phyloP scores from a whole-genome alignment of 306 rosid species.

The Rosa rugosa region DNA sequence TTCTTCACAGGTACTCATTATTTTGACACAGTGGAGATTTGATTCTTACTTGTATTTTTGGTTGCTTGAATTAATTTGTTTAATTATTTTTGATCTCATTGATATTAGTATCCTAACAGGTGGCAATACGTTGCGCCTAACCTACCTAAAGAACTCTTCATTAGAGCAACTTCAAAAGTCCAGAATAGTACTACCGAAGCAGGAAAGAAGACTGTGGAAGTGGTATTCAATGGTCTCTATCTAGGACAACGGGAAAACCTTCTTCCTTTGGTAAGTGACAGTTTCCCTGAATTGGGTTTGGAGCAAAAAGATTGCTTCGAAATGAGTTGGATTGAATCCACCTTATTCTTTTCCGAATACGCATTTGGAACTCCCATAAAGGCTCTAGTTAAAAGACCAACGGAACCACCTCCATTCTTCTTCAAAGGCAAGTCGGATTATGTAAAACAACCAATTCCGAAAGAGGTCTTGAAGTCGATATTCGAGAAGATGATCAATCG shows the following conservation, averaged over 20 bases:
- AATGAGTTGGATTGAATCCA: slow-evolving; percentile 24
- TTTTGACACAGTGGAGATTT: too few species aligned
- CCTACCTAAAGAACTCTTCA: slow-evolving; percentile 22
- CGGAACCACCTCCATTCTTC: neutral
- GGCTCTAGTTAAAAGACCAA: neutral
- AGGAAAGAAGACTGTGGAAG: slow-evolving; percentile 5
- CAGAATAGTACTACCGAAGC: too few species aligned
- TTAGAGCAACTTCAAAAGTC: neutral
- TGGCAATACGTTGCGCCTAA: slow-evolving; percentile 29
- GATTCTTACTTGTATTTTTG: too few species aligned
- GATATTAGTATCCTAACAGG: neutral
- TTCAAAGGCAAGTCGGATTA: slow-evolving; percentile 19
- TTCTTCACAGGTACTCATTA: slow-evolving; percentile 20
- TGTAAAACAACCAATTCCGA: slow-evolving; percentile 23
- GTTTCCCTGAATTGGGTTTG: slow-evolving; percentile 12
- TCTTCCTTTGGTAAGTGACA: neutral
- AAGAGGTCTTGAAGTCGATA: neutral
- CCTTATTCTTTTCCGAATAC: neutral
- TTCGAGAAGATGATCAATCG: slow-evolving; percentile 1
- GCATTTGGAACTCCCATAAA: neutral
- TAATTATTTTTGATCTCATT: too few species aligned
- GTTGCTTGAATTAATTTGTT: neutral
- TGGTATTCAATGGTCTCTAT: slow-evolving; percentile 3
- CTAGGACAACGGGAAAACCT: neutral
- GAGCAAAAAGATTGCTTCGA: neutral